Evolutionary conservation across 768 basidiomycete genomes (phyloP).

Genomic region (Auriscalpium vulgare): DNA sequence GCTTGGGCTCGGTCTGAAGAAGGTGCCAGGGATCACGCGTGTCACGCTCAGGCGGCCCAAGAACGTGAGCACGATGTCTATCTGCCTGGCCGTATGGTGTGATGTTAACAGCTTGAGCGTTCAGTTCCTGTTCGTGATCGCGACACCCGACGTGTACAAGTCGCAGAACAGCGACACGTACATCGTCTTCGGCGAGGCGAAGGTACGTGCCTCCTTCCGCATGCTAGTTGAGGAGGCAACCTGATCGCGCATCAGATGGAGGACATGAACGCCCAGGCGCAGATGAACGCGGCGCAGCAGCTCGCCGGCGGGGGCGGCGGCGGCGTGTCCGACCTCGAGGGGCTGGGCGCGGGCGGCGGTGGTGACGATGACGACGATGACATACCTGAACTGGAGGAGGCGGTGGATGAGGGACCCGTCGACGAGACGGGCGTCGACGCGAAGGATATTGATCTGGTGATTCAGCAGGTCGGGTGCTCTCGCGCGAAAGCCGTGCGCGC

Average conservation of each 20-base stretch:
- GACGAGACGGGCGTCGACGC: conserved; percentile 87
- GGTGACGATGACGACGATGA: conserved; percentile 66
- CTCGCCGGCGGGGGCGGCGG: conserved; percentile 47
- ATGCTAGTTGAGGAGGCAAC: too few species aligned
- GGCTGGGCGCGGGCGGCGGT: conserved; percentile 38
- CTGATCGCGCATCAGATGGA: conserved; percentile 47
- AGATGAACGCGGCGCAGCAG: conserved; percentile 73
- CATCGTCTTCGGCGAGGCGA: conserved; percentile 98
- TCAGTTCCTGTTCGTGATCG: conserved; percentile 86
- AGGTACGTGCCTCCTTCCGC: conserved; percentile 35
- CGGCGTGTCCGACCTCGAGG: conserved; percentile 39
- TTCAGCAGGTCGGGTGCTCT: conserved; percentile 83
- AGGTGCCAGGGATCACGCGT: conserved; percentile 86
- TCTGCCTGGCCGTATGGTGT: not conserved
- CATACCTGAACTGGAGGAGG: conserved; percentile 75
- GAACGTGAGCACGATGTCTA: conserved; percentile 50
- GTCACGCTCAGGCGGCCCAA: conserved; percentile 94
- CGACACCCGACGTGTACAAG: conserved; percentile 96
- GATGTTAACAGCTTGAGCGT: not conserved
- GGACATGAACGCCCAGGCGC: conserved; percentile 78
- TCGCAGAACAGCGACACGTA: conserved; percentile 96
- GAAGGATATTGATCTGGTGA: conserved; percentile 93
- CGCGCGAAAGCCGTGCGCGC: conserved; percentile 88
- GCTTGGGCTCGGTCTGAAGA: conserved; percentile 84
- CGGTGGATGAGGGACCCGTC: conserved; percentile 72